Conservation (phyloP, 345 rosid species). For the Citrus glauca region DNA sequence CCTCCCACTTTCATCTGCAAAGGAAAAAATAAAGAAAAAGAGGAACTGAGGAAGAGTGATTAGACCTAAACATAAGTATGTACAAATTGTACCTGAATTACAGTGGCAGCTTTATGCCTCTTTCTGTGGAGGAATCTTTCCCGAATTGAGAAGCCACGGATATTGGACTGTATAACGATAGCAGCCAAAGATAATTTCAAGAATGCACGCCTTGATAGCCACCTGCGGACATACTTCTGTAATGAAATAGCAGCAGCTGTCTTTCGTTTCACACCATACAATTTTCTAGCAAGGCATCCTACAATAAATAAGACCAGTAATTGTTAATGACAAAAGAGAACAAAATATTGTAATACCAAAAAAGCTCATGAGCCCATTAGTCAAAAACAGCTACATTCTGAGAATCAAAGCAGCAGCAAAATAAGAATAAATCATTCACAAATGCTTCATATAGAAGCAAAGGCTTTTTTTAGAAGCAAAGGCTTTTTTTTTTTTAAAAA, state of each 20-base stretch:
- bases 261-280: conserved; percentile 53
- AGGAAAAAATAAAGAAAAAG: neutral
- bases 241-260: conserved; percentile 65
- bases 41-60: neutral
- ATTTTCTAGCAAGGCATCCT: conserved; percentile 78
- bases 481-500: too few relatives aligned
- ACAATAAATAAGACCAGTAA: conserved; percentile 24
- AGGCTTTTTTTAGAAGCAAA: too few relatives aligned
- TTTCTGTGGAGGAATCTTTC: conserved; percentile 46
- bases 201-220: conserved; percentile 53
- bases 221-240: conserved; percentile 64
- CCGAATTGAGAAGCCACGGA: conserved; percentile 64
- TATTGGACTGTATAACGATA: conserved; percentile 55
- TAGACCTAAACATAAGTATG: neutral
- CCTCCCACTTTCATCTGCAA: neutral
- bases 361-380: neutral
- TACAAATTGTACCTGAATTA: conserved; percentile 62
- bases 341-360: neutral
- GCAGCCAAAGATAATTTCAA: conserved; percentile 49
- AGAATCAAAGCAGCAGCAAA: neutral
- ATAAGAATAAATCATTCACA: neutral
- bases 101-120: conserved; percentile 63
- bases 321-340: conserved; percentile 23
- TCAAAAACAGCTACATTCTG: neutral
- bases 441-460: neutral